Evolutionary conservation across 2,329 filamentous ascomycete species (phyloP).

Genomic region (Penicillium crustosum): DNA sequence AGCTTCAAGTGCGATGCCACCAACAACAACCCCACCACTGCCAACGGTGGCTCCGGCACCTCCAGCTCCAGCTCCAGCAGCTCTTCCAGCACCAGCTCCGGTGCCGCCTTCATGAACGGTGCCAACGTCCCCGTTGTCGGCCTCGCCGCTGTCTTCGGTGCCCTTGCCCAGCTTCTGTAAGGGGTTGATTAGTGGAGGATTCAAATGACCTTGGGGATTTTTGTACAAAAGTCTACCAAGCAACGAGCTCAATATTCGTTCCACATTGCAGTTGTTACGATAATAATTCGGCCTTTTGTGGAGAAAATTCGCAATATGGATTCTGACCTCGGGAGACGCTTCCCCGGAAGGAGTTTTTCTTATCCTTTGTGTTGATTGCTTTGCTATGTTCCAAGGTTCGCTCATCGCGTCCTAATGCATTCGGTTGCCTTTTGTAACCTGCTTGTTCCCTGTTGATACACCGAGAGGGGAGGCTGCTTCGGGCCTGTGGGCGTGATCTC

Average conservation of each 20-base stretch:
- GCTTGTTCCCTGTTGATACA: slow-evolving; percentile 7
- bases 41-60: slow-evolving; percentile 34
- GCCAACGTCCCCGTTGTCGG: slow-evolving; percentile 43
- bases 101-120: slow-evolving; percentile 37
- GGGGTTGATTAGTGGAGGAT: slow-evolving; percentile 29
- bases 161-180: slow-evolving; percentile 50
- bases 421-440: slow-evolving; percentile 22
- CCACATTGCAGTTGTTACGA: slow-evolving; percentile 40
- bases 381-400: slow-evolving; percentile 20
- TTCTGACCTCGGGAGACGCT: slow-evolving; percentile 22
- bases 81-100: slow-evolving; percentile 35
- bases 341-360: slow-evolving; percentile 24
- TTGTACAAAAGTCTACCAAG: slow-evolving; percentile 42
- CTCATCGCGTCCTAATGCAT: slow-evolving; percentile 21
- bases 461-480: slow-evolving; percentile 3
- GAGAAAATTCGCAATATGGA: slow-evolving; percentile 31
- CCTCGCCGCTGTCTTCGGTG: slow-evolving; percentile 46
- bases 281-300: slow-evolving; percentile 43
- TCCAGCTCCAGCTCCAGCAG: slow-evolving; percentile 30
- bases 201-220: slow-evolving; percentile 26
- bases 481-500: neutral
- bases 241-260: slow-evolving; percentile 32
- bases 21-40: slow-evolving; percentile 38
- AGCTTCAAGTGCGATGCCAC: slow-evolving; percentile 46
- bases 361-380: slow-evolving; percentile 15